These are phyloP conservation scores for Earliella scabrosa DNA, from an alignment of 1,284 basidiomycete species.

Conservation along the genomic window DNA sequence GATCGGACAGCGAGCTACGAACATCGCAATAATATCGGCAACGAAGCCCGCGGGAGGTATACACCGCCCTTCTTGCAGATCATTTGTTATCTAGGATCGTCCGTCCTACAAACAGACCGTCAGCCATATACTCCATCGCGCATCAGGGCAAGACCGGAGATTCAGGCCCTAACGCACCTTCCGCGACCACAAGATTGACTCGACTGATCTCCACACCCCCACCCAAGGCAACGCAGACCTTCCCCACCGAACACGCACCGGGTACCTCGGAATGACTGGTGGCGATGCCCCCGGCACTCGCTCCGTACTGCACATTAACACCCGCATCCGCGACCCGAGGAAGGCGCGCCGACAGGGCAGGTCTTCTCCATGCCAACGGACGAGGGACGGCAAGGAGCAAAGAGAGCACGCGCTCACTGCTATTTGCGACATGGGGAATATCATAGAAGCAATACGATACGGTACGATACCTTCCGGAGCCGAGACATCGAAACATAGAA, in stretches of 20 bases:
- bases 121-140: background rate
- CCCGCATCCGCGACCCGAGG: background rate
- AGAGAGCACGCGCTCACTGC: background rate
- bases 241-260: background rate
- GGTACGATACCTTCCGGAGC: constrained; percentile 16
- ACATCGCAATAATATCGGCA: constrained; percentile 2
- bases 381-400: background rate
- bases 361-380: background rate
- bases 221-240: background rate
- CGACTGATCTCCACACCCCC: background rate
- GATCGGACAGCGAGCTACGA: no score
- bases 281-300: background rate
- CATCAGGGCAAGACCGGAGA: constrained; percentile 12
- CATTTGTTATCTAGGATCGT: constrained; percentile 10
- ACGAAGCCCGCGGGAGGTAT: background rate
- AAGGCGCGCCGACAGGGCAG: background rate
- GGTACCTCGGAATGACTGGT: background rate
- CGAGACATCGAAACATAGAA: constrained; percentile 12
- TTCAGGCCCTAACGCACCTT: background rate
- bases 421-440: background rate
- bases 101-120: background rate
- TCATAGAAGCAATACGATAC: constrained; percentile 6
- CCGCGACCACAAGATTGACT: constrained; percentile 16
- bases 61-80: constrained; percentile 3
- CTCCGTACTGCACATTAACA: background rate